phyloP scores from a whole-genome alignment of 2,329 filamentous ascomycete species.

The Hymenoscyphus infarciens region DNA sequence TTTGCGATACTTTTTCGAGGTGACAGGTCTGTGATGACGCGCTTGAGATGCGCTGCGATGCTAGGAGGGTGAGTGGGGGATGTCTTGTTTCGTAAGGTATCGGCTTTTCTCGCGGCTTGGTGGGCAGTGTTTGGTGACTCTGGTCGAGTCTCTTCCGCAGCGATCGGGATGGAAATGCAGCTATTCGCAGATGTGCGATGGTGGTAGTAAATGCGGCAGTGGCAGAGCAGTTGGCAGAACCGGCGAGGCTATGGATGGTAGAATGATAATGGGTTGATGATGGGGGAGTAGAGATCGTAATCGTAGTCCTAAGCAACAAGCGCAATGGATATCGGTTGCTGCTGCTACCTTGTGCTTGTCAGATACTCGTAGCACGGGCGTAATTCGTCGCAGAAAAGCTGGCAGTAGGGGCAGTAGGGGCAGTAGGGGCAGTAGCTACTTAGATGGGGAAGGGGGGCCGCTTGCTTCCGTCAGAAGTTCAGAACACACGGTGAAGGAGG shows the following conservation, averaged over 20 bases:
- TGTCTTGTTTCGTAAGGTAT: not conserved
- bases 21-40: constrained; percentile 1
- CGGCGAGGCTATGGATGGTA: not conserved
- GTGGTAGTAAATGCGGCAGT: not conserved
- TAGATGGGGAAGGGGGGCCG: not conserved
- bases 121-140: not conserved
- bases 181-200: constrained; percentile 1
- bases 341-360: not conserved
- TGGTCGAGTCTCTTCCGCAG: not conserved
- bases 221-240: not conserved
- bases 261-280: not conserved
- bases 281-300: no score
- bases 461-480: not conserved
- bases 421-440: no score
- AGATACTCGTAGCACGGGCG: no score
- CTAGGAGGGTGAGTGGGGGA: no score
- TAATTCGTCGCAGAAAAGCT: not conserved
- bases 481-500: not conserved
- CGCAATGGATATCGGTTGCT: no score
- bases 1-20: not conserved
- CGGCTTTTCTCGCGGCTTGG: not conserved
- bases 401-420: not conserved
- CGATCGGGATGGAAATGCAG: not conserved
- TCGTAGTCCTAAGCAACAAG: no score
- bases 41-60: not conserved